A percentile compares a stretch with the other conserved stretches of the same genome.
phyloP scores from a whole-genome alignment of 2,329 filamentous ascomycete genomes.

The Aspergillus sp. region DNA sequence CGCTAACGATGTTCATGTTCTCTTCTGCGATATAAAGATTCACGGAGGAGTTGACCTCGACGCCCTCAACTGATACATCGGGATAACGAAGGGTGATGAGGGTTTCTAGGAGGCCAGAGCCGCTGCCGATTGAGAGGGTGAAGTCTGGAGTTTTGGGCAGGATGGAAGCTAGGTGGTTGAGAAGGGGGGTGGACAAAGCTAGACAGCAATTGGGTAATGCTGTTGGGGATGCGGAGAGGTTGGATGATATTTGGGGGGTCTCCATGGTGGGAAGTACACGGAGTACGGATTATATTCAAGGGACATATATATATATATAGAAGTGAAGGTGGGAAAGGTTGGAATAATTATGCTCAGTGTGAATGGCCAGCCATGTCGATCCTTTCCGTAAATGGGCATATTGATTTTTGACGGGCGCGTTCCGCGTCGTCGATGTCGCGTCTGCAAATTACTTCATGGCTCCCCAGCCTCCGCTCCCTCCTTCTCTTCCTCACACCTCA shows the following conservation, averaged over 20 bases:
- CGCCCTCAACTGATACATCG: conserved; percentile 40
- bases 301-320: background rate
- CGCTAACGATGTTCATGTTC: conserved; percentile 44
- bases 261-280: conserved; percentile 6
- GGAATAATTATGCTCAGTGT: background rate
- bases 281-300: too few relatives aligned
- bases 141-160: conserved; percentile 27
- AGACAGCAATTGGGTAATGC: conserved; percentile 31
- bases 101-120: conserved; percentile 52
- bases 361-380: background rate
- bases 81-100: conserved; percentile 32
- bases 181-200: conserved; percentile 25
- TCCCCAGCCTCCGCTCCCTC: conserved; percentile 17
- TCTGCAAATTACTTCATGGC: background rate
- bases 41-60: conserved; percentile 49
- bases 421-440: conserved; percentile 19
- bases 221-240: conserved; percentile 19
- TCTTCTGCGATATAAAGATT: conserved; percentile 48
- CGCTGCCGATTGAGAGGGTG: conserved; percentile 51
- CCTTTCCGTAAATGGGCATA: conserved; percentile 22
- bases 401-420: conserved; percentile 21
- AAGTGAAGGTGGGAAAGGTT: background rate
- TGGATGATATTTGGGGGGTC: conserved; percentile 12
- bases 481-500: conserved; percentile 9
- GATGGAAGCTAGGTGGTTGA: conserved; percentile 17